Conservation (phyloP, 208 protist species). For the Crithidia bombi region DNA sequence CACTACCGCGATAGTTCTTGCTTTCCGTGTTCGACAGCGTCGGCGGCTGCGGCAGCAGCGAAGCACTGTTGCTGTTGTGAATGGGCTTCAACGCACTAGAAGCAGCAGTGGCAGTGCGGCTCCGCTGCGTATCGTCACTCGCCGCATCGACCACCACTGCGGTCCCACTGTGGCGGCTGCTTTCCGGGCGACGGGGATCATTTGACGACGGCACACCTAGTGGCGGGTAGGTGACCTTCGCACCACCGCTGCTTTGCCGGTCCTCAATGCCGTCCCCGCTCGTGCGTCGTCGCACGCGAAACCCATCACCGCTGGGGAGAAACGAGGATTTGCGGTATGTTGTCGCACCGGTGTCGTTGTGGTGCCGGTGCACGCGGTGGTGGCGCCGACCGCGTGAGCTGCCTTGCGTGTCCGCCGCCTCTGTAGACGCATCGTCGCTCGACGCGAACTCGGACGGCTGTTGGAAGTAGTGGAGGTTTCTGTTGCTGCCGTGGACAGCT, state of each 20-base stretch:
- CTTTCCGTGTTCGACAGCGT: slow-evolving; percentile 15
- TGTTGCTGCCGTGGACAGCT: neutral
- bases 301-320: slow-evolving; percentile 3
- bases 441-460: neutral
- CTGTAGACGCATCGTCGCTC: neutral
- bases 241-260: neutral
- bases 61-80: slow-evolving; percentile 10
- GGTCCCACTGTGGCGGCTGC: neutral
- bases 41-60: slow-evolving; percentile 19
- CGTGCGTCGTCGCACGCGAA: neutral
- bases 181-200: slow-evolving; percentile 11
- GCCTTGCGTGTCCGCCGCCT: neutral
- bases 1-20: slow-evolving; percentile 8
- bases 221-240: slow-evolving; percentile 2
- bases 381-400: neutral
- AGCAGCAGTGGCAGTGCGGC: no score
- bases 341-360: neutral
- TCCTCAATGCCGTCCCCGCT: neutral
- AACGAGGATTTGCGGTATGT: slow-evolving; percentile 2
- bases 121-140: no score
- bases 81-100: neutral
- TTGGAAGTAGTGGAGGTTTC: neutral
- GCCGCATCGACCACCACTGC: neutral
- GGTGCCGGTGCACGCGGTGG: neutral
- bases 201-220: neutral